Percentiles rank a stretch among this genome's conserved stretches.
phyloP scores from a whole-genome alignment of 768 basidiomycete genomes.

The Lentinula detonsa region DNA sequence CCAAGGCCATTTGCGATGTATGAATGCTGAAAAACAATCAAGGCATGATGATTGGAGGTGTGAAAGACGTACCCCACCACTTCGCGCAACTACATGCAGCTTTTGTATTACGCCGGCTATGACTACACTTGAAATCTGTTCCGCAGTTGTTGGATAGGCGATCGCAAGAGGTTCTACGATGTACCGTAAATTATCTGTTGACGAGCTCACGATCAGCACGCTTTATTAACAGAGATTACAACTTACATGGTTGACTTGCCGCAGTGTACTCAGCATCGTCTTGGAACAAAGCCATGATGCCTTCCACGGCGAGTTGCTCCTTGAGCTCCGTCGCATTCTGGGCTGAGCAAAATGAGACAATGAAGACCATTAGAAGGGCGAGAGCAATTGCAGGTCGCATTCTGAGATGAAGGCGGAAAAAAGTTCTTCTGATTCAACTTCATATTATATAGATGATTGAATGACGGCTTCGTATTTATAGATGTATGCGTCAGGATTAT shows the following conservation, averaged over 20 bases:
- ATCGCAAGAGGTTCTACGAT: conserved; percentile 15
- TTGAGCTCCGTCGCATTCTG: background rate
- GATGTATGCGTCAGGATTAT: too few species aligned
- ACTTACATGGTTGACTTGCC: conserved; percentile 16
- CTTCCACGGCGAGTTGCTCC: background rate
- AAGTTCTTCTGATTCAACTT: background rate
- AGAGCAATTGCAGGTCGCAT: background rate
- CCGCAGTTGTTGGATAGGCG: conserved; percentile 12
- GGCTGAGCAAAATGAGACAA: background rate
- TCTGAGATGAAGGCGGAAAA: background rate
- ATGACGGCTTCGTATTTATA: too few species aligned
- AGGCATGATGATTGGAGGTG: background rate
- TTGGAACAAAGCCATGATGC: conserved; percentile 8
- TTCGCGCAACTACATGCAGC: conserved; percentile 16
- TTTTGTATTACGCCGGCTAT: conserved; percentile 13
- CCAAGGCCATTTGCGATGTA: conserved; percentile 39
- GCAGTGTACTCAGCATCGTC: conserved; percentile 17
- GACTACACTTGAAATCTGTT: conserved; percentile 15
- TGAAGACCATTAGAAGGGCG: background rate
- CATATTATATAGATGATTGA: too few species aligned
- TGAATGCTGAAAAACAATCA: conserved; percentile 23
- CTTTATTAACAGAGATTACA: background rate
- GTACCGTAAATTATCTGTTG: conserved; percentile 17
- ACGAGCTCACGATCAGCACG: background rate
- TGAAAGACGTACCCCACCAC: conserved; percentile 15